Conservation (phyloP, 2,329 filamentous ascomycete species). For the Daldinia sp. region DNA sequence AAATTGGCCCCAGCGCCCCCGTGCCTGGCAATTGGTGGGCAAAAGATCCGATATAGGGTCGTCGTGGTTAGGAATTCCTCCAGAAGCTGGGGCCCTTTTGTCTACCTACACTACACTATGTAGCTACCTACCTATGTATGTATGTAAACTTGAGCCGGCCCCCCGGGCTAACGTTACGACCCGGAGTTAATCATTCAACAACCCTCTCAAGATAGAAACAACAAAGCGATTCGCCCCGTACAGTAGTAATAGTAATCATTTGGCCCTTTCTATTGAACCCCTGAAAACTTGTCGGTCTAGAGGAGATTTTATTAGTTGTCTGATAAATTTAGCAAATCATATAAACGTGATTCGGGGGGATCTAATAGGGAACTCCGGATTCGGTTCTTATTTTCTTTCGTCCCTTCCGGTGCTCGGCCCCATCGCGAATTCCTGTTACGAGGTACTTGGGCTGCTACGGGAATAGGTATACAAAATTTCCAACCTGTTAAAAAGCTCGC, state of each 20-base stretch:
- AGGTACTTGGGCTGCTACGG: conserved; percentile 30
- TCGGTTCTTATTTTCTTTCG: conserved; percentile 11
- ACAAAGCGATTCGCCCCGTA: conserved; percentile 18
- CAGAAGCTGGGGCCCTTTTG: conserved; percentile 17
- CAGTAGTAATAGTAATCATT: conserved; percentile 45
- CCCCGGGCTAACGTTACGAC: conserved; percentile 36
- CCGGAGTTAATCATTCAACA: conserved; percentile 37
- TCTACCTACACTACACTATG: background rate
- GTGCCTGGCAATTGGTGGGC: conserved; percentile 35
- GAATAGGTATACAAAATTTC: conserved; percentile 11
- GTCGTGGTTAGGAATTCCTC: conserved; percentile 31
- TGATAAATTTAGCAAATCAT: conserved; percentile 45
- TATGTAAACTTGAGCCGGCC: conserved; percentile 39
- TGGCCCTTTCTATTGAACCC: conserved; percentile 37
- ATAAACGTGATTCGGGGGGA: conserved; percentile 30
- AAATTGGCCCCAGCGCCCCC: conserved; percentile 31
- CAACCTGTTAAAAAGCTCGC: conserved; percentile 1
- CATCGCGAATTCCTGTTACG: conserved; percentile 27
- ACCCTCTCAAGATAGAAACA: conserved; percentile 29
- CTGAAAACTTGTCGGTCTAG: conserved; percentile 30
- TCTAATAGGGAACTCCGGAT: conserved; percentile 29
- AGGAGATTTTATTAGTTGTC: conserved; percentile 8
- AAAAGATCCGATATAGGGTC: conserved; percentile 41
- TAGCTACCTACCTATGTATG: too few species aligned
- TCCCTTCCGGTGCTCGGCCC: conserved; percentile 5